Evolutionary conservation across 441 rosid genomes (phyloP).

Genomic region (Dalechampia spathulata): DNA sequence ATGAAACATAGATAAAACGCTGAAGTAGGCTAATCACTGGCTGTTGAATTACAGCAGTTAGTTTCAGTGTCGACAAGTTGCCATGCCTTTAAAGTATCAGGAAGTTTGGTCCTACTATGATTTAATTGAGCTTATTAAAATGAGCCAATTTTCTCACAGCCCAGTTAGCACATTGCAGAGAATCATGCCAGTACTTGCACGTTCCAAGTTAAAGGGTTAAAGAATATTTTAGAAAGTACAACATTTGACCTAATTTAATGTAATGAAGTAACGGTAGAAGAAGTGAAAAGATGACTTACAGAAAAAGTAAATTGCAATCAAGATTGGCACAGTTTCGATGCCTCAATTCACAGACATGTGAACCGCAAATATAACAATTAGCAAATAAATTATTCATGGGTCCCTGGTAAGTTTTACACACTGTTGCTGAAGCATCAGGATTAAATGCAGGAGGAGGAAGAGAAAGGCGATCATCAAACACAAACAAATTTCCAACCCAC

Average conservation of each 20-base stretch:
- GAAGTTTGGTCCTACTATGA: too few relatives aligned
- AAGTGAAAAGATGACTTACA: constrained; percentile 43
- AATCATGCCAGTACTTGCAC: too few relatives aligned
- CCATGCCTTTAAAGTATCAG: too few relatives aligned
- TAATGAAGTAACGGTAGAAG: not conserved
- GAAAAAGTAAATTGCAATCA: constrained; percentile 78
- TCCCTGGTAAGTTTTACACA: constrained; percentile 19
- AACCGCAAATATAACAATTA: constrained; percentile 56
- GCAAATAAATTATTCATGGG: constrained; percentile 44
- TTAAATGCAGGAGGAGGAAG: constrained; percentile 64
- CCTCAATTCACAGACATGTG: constrained; percentile 54
- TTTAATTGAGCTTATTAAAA: too few relatives aligned
- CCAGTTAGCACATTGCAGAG: too few relatives aligned
- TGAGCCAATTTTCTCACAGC: too few relatives aligned
- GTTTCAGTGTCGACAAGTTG: too few relatives aligned
- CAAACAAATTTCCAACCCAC: constrained; percentile 87
- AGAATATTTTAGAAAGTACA: not conserved
- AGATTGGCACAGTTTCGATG: constrained; percentile 94
- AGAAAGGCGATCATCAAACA: constrained; percentile 86
- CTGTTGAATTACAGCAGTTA: too few relatives aligned
- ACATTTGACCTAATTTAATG: not conserved
- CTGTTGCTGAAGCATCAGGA: constrained; percentile 21
- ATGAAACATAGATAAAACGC: too few relatives aligned
- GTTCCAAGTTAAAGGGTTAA: not conserved
- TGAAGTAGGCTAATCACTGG: too few relatives aligned